Conservation (phyloP, 2,329 filamentous ascomycete genomes). For the Colletotrichum sublineola region DNA sequence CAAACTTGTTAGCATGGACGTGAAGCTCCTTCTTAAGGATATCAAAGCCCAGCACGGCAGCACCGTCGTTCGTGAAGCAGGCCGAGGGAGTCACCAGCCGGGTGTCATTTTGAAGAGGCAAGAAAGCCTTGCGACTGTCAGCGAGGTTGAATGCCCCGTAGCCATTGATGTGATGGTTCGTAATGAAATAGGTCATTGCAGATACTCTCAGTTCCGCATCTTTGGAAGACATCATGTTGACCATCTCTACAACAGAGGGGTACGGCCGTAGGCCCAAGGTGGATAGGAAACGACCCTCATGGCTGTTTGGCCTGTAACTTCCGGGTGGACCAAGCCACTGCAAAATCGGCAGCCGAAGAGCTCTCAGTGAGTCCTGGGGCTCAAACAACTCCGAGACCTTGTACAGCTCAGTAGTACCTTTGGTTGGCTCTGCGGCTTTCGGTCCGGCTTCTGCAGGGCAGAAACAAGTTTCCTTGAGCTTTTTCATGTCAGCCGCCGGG, state of each 20-base stretch:
- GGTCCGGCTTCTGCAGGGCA: constrained; percentile 81
- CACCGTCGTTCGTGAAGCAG: constrained; percentile 86
- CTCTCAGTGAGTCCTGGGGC: constrained; percentile 77
- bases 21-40: constrained; percentile 84
- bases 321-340: constrained; percentile 82
- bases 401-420: constrained; percentile 69
- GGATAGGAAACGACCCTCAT: constrained; percentile 81
- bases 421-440: constrained; percentile 65
- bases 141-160: constrained; percentile 77
- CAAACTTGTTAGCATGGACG: constrained; percentile 79
- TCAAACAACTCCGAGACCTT: constrained; percentile 85
- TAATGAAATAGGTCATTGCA: constrained; percentile 85
- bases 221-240: constrained; percentile 80
- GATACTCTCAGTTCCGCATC: constrained; percentile 71
- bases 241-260: constrained; percentile 80
- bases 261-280: constrained; percentile 79
- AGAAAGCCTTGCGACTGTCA: constrained; percentile 68
- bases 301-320: constrained; percentile 72
- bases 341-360: constrained; percentile 79
- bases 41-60: constrained; percentile 83
- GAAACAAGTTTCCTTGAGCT: constrained; percentile 82
- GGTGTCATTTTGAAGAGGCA: constrained; percentile 79
- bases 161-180: constrained; percentile 81
- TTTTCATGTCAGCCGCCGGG: constrained; percentile 82
- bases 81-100: constrained; percentile 78